These are phyloP conservation scores for Gyromitra esculenta DNA, from an alignment of 2,329 filamentous ascomycete genomes.

Conservation along the genomic window DNA sequence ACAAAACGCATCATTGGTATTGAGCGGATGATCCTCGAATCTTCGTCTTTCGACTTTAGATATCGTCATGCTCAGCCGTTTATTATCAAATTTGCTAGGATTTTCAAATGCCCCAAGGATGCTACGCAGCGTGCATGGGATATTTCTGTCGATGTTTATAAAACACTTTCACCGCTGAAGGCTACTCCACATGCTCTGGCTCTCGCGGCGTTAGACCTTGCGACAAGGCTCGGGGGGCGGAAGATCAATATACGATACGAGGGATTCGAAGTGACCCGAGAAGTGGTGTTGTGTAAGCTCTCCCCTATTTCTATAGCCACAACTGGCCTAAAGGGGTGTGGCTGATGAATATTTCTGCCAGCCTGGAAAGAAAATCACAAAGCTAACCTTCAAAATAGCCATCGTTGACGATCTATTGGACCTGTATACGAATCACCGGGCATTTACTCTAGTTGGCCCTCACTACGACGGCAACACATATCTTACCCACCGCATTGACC, in stretches of 20 bases:
- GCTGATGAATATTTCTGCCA: not conserved
- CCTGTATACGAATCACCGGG: constrained; percentile 85
- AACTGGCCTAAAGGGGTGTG: constrained; percentile 37
- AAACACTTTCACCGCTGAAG: constrained; percentile 91
- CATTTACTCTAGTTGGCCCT: constrained; percentile 76
- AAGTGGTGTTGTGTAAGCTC: constrained; percentile 65
- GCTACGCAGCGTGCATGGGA: constrained; percentile 78
- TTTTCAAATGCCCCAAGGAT: constrained; percentile 66
- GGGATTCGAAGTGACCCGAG: constrained; percentile 63
- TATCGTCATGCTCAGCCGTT: constrained; percentile 87
- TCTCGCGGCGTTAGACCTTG: constrained; percentile 81
- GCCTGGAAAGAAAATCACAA: constrained; percentile 61
- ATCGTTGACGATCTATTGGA: constrained; percentile 90
- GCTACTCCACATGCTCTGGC: constrained; percentile 87
- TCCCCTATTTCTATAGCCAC: constrained; percentile 20
- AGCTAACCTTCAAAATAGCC: constrained; percentile 68
- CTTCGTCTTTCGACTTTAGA: constrained; percentile 91
- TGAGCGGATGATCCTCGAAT: constrained; percentile 91
- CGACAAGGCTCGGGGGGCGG: constrained; percentile 72
- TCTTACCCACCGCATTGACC: constrained; percentile 83
- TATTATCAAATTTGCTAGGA: constrained; percentile 79
- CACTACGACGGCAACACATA: constrained; percentile 79
- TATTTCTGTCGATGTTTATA: constrained; percentile 88
- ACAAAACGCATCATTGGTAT: constrained; percentile 86
- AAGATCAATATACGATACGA: constrained; percentile 63